Percentiles rank a stretch among this genome's conserved stretches.
These are phyloP conservation scores for Aspergillus ostianus DNA, from an alignment of 495 filamentous ascomycete species.

Conservation along the genomic window DNA sequence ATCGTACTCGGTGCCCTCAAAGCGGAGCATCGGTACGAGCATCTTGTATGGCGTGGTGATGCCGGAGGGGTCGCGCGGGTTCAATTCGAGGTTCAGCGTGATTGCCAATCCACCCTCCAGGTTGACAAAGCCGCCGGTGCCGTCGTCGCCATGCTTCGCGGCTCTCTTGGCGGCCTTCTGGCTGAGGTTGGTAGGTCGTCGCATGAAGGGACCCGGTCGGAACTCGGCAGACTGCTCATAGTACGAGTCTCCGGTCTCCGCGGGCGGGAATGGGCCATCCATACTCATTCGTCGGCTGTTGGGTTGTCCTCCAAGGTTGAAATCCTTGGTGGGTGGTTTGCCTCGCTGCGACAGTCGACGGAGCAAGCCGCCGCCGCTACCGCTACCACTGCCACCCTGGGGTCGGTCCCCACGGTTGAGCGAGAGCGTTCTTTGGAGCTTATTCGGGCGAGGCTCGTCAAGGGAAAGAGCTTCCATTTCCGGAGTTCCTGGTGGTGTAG, in stretches of 20 bases:
- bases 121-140: constrained; percentile 52
- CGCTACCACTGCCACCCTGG: constrained; percentile 28
- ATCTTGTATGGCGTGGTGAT: constrained; percentile 84
- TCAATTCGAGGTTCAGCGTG: constrained; percentile 82
- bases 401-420: constrained; percentile 56
- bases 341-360: constrained; percentile 50
- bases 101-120: constrained; percentile 80
- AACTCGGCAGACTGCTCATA: constrained; percentile 32
- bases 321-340: constrained; percentile 44
- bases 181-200: constrained; percentile 68
- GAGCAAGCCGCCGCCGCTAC: constrained; percentile 46
- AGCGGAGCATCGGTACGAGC: constrained; percentile 72
- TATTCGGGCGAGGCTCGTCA: constrained; percentile 48
- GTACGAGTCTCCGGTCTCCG: constrained; percentile 37
- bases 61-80: constrained; percentile 79
- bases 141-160: constrained; percentile 39
- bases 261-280: constrained; percentile 35
- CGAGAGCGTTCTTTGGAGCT: constrained; percentile 59
- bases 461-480: constrained; percentile 29
- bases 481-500: constrained; percentile 66
- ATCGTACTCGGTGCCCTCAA: constrained; percentile 46
- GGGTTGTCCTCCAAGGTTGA: constrained; percentile 27
- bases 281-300: constrained; percentile 37
- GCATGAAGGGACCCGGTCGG: constrained; percentile 59
- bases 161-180: constrained; percentile 53